Conservation (phyloP, 768 basidiomycete genomes). For the Lentinula boryana region DNA sequence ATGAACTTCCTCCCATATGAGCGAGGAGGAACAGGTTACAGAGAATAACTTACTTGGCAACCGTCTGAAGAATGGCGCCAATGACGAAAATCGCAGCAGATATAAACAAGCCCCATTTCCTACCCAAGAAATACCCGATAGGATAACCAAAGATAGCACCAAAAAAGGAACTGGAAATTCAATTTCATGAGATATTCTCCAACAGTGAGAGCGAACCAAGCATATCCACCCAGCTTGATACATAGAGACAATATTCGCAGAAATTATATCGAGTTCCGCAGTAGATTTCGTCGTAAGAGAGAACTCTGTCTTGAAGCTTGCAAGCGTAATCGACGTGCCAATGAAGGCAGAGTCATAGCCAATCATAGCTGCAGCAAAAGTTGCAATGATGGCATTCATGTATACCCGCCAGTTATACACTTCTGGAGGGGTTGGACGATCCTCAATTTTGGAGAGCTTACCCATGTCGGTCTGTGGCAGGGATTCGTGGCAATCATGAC, state of each 20-base stretch:
- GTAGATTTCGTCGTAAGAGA: conserved; percentile 26
- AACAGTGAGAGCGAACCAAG: neutral
- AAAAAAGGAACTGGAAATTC: conserved; percentile 26
- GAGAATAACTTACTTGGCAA: conserved; percentile 18
- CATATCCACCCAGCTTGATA: conserved; percentile 35
- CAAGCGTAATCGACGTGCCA: conserved; percentile 11
- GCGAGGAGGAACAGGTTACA: neutral
- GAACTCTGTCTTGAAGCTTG: conserved; percentile 40
- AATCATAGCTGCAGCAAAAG: conserved; percentile 35
- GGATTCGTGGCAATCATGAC: neutral
- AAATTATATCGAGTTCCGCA: conserved; percentile 23
- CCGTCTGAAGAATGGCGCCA: conserved; percentile 32
- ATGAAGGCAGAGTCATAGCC: conserved; percentile 19
- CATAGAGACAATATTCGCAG: conserved; percentile 39
- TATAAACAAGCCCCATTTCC: conserved; percentile 26
- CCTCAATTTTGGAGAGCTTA: conserved; percentile 17
- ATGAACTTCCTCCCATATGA: conserved; percentile 10
- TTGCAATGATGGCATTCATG: conserved; percentile 23
- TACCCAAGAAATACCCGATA: conserved; percentile 31
- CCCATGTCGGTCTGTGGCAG: neutral
- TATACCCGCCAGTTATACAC: conserved; percentile 39
- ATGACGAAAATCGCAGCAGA: conserved; percentile 30
- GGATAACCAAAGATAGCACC: conserved; percentile 31
- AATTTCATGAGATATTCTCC: neutral
- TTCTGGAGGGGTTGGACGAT: conserved; percentile 22